A percentile compares a stretch with the other conserved stretches of the same genome.
phyloP scores from a whole-genome alignment of 2,329 filamentous ascomycete genomes.

The Coniochaeta ligniaria region DNA sequence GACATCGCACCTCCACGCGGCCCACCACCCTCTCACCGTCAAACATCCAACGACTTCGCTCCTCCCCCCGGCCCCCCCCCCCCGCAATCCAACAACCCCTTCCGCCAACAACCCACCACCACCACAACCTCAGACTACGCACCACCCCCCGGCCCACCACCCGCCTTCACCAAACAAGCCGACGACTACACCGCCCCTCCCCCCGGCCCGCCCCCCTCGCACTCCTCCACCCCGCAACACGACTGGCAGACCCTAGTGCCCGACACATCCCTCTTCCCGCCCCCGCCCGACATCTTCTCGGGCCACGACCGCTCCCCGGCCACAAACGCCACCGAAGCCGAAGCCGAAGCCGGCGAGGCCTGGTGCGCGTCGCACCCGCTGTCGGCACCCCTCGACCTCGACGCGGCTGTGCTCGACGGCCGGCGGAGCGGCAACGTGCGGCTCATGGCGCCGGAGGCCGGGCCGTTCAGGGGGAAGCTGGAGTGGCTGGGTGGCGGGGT shows the following conservation, averaged over 20 bases:
- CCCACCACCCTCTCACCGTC: constrained; percentile 5
- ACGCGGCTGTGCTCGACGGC: constrained; percentile 35
- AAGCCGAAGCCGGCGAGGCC: constrained; percentile 55
- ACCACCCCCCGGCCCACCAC: constrained; percentile 9
- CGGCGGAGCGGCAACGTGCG: constrained; percentile 45
- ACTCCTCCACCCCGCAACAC: constrained; percentile 34
- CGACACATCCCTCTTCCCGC: constrained; percentile 65
- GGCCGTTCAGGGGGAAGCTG: constrained; percentile 36
- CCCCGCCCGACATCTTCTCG: constrained; percentile 60
- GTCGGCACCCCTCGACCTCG: constrained; percentile 41
- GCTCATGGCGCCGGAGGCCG: constrained; percentile 40
- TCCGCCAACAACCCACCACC: constrained; percentile 2
- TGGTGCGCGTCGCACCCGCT: constrained; percentile 61
- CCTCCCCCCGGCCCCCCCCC: constrained; percentile 15
- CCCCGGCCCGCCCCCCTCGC: constrained; percentile 25
- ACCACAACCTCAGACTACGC: constrained; percentile 13
- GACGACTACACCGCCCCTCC: constrained; percentile 18
- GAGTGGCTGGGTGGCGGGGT: constrained; percentile 37
- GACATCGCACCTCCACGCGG: constrained; percentile 10
- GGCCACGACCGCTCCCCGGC: constrained; percentile 59
- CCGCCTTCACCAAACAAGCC: background rate
- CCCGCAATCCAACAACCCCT: constrained; percentile 1
- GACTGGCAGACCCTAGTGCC: constrained; percentile 67
- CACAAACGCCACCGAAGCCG: constrained; percentile 59
- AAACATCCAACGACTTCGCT: constrained; percentile 11